Evolutionary conservation across 257 asterid genomes (phyloP), one percentile per base, ranked within the genome.

Genomic region (Datura wrightii): DNA sequence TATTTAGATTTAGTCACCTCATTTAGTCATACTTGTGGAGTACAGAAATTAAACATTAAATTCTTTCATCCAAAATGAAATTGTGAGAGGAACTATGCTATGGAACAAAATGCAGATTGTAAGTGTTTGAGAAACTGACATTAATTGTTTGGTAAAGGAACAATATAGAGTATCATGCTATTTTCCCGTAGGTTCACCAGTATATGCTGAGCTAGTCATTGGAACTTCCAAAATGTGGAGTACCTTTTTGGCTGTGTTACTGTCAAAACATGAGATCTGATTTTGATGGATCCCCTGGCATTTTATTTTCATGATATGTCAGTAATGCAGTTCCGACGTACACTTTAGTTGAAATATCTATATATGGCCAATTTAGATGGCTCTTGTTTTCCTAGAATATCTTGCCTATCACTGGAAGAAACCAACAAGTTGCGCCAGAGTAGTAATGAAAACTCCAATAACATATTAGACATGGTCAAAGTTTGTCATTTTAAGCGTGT

Each of bases 341-440:
- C 54, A 71, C 42, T 46, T 19, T 72, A 36, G 41, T 72, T 19
- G 46, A 72, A 72, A 10, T 72, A 24, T 16, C 39, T 39, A 39
- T 69, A 69, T 16, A 62, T 19, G 24, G 48, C 46, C 19, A 14
- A 69, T 16, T 39, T 48, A 72, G 58, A 46, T 5, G 3, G 80
- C 19, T 72, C 80, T 19, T 72, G 58, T 72, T 72, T 71, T 46
- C 56, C 41, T 72, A 50, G 80, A 72, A 46, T 44, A 24, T 48
- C 58, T 72, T 69, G 52, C 8, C 53, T 69, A 36, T 11, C 52
- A 18, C 48, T 36, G 41, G 53, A 70, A 50, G 15, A 44, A 71
- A 7, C 8, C 55, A 8, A 41, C 54, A 44, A n/a, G 18, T 71
- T 18, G 37, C 8, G 37, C 79, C 18, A 42, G 16, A n/a, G 34